Conservation (phyloP, 176 grass and related monocot genomes). For the Aegilops speltoides region DNA sequence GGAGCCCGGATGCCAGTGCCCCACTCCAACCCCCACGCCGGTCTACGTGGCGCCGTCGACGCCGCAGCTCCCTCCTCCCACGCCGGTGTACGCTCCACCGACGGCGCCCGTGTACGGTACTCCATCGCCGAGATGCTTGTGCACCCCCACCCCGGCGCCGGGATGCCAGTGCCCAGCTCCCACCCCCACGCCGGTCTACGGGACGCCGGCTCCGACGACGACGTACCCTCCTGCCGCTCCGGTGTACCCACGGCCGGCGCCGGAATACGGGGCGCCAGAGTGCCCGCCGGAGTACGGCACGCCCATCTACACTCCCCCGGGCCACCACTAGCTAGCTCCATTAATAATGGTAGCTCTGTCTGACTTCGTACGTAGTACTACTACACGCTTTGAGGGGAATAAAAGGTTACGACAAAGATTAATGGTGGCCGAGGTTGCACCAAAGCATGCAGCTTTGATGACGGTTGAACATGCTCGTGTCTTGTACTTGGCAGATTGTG, state of each 20-base stretch:
- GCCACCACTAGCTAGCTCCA: background rate
- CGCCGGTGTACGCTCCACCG: background rate
- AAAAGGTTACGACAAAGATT: too few species aligned
- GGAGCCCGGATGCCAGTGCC: background rate
- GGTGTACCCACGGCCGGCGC: background rate
- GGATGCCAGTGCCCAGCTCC: background rate
- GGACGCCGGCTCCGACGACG: background rate
- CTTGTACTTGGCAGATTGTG: too few species aligned
- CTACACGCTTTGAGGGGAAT: too few species aligned
- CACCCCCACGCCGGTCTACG: background rate
- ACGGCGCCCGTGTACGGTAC: background rate
- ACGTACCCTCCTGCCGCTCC: background rate
- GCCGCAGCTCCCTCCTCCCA: background rate
- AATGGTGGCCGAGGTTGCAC: too few species aligned
- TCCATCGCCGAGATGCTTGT: background rate
- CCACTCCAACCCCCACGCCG: background rate
- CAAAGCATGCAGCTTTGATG: too few species aligned
- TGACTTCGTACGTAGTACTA: too few species aligned
- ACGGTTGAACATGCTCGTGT: too few species aligned
- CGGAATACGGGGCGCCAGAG: background rate
- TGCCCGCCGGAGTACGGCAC: background rate
- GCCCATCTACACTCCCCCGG: background rate
- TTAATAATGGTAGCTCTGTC: background rate
- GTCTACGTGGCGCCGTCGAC: background rate
- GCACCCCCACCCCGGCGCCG: background rate